Evolutionary conservation across 1,139 yeast species (phyloP).

Genomic region (Spencermartinsiella ligniputridi): DNA sequence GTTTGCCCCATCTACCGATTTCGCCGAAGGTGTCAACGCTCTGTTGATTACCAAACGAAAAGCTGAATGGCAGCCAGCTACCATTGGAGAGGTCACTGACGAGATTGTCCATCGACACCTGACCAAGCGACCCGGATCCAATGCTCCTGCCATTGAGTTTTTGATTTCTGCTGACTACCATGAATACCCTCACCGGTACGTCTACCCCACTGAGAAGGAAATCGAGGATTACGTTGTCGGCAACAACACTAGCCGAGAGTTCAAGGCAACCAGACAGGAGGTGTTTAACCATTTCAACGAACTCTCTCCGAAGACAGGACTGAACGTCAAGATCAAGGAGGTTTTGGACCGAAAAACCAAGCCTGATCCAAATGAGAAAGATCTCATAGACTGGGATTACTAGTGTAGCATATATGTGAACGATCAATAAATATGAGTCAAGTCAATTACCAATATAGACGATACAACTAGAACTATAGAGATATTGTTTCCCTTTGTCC

Average conservation of each 20-base stretch:
- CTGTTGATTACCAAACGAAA: slow-evolving; percentile 63
- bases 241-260: slow-evolving; percentile 58
- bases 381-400: slow-evolving; percentile 57
- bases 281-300: slow-evolving; percentile 56
- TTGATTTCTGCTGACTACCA: slow-evolving; percentile 50
- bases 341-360: slow-evolving; percentile 60
- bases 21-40: slow-evolving; percentile 72
- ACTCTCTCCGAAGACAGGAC: slow-evolving; percentile 58
- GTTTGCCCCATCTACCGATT: slow-evolving; percentile 48
- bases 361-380: slow-evolving; percentile 51
- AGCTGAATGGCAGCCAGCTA: slow-evolving; percentile 48
- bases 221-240: slow-evolving; percentile 60
- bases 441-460: too few species aligned
- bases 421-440: too few species aligned
- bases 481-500: too few species aligned
- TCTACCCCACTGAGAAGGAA: slow-evolving; percentile 67
- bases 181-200: slow-evolving; percentile 71
- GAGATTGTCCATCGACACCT: slow-evolving; percentile 28
- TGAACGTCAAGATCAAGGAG: slow-evolving; percentile 51
- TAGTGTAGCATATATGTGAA: too few species aligned
- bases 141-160: slow-evolving; percentile 34
- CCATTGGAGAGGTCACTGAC: slow-evolving; percentile 32
- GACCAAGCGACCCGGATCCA: slow-evolving; percentile 24
- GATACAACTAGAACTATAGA: too few species aligned
- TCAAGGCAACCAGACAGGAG: slow-evolving; percentile 64